Conservation (phyloP, 345 rosid genomes). For the Mangifera indica region DNA sequence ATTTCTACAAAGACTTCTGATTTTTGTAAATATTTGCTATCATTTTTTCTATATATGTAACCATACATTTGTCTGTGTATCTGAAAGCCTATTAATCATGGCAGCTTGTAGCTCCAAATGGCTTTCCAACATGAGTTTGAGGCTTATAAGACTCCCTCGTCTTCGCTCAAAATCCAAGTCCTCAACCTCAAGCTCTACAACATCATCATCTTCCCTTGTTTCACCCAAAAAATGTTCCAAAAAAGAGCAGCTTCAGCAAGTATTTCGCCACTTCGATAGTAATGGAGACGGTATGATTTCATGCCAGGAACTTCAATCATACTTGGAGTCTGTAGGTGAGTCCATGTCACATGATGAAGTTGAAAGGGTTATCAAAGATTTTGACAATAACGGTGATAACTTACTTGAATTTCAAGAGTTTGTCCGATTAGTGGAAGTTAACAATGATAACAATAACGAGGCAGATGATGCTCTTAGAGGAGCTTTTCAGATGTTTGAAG, state of each 20-base stretch:
- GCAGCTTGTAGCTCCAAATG: slow-evolving; percentile 17
- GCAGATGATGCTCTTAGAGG: slow-evolving; percentile 23
- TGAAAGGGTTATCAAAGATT: slow-evolving; percentile 17
- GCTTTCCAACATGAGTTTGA: slow-evolving; percentile 20
- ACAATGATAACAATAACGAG: background rate
- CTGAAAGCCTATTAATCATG: slow-evolving; percentile 1
- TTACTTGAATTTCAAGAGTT: slow-evolving; percentile 29
- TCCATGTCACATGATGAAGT: slow-evolving; percentile 17
- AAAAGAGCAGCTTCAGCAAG: slow-evolving; percentile 19
- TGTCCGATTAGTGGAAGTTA: slow-evolving; percentile 18
- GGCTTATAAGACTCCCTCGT: slow-evolving; percentile 8
- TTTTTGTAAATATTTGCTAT: too few species aligned
- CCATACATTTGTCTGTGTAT: background rate
- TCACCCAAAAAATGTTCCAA: background rate
- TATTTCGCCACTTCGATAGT: slow-evolving; percentile 27
- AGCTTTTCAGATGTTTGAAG: slow-evolving; percentile 38
- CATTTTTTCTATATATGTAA: too few species aligned
- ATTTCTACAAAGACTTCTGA: background rate
- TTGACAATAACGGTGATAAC: slow-evolving; percentile 26
- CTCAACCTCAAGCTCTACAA: background rate
- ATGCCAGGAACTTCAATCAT: slow-evolving; percentile 22
- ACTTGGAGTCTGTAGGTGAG: slow-evolving; percentile 33
- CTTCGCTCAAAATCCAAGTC: slow-evolving; percentile 11
- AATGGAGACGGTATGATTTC: slow-evolving; percentile 32
- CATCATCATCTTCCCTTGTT: background rate